These are phyloP conservation scores for Tetrahymena malaccensis DNA, from an alignment of 73 alveolate genomes.

Conservation along the genomic window DNA sequence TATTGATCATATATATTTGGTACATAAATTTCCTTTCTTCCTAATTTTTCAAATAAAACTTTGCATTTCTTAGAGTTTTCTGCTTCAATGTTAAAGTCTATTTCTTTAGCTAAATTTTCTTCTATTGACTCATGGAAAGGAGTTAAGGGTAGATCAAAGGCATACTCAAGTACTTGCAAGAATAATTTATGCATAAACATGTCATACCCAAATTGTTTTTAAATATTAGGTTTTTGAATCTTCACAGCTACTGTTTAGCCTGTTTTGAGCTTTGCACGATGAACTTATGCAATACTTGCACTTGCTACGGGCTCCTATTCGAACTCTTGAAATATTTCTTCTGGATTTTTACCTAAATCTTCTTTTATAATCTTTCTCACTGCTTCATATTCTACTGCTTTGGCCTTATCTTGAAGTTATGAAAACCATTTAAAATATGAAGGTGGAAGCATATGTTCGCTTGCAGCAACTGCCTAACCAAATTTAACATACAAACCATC, in stretches of 20 bases:
- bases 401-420: slow-evolving; percentile 29
- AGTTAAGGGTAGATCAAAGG: slow-evolving; percentile 31
- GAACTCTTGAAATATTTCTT: slow-evolving; percentile 55
- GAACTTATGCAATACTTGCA: slow-evolving; percentile 77
- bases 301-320: slow-evolving; percentile 62
- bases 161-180: slow-evolving; percentile 11
- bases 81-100: slow-evolving; percentile 53
- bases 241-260: slow-evolving; percentile 72
- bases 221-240: slow-evolving; percentile 54
- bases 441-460: slow-evolving; percentile 40
- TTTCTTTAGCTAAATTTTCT: slow-evolving; percentile 42
- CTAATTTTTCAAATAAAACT: slow-evolving; percentile 2
- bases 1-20: slow-evolving; percentile 23
- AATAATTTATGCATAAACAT: slow-evolving; percentile 44
- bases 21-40: slow-evolving; percentile 43
- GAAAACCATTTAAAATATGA: slow-evolving; percentile 36
- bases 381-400: slow-evolving; percentile 15
- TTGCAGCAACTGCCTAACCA: slow-evolving; percentile 55
- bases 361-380: slow-evolving; percentile 28
- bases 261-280: slow-evolving; percentile 56
- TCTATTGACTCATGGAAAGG: slow-evolving; percentile 37
- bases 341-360: slow-evolving; percentile 46
- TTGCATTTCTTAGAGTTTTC: slow-evolving; percentile 52
- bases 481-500: slow-evolving; percentile 51
- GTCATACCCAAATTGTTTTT: slow-evolving; percentile 48